Percentiles rank a stretch among this genome's conserved stretches.
phyloP scores from a whole-genome alignment of 345 rosid genomes.

The Salix arbutifolia region DNA sequence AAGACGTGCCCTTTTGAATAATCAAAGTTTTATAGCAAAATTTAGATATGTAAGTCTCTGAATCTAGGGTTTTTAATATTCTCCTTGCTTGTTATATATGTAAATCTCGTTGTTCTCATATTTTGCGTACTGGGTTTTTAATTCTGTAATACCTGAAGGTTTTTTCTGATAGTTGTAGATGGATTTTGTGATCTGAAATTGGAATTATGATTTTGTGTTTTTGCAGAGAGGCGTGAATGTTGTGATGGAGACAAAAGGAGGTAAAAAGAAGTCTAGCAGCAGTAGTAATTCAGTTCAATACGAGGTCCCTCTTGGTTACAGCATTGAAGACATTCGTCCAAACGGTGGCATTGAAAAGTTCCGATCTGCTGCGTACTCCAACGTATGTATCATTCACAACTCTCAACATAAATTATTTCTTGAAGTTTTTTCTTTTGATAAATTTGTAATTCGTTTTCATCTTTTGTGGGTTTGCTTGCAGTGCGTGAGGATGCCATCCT shows the following conservation, averaged over 20 bases:
- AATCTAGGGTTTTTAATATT: not conserved
- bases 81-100: not conserved
- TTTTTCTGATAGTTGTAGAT: not conserved
- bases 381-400: constrained; percentile 30
- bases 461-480: constrained; percentile 23
- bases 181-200: not conserved
- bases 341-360: constrained; percentile 80
- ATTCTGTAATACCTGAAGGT: not conserved
- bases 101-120: not conserved
- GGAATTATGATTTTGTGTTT: too few relatives aligned
- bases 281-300: constrained; percentile 35
- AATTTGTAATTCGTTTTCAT: not conserved
- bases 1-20: too few relatives aligned
- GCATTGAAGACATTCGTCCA: constrained; percentile 90
- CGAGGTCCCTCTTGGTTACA: constrained; percentile 83
- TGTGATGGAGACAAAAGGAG: constrained; percentile 71
- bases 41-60: too few relatives aligned
- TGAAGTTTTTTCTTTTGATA: too few relatives aligned
- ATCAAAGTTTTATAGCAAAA: too few relatives aligned
- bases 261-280: constrained; percentile 45
- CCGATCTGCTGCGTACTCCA: constrained; percentile 81
- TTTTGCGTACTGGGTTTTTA: not conserved
- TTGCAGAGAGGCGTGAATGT: constrained; percentile 53
- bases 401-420: not conserved
- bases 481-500: constrained; percentile 85